These are phyloP conservation scores for Paraconiothyrium brasiliense DNA, from an alignment of 2,329 filamentous ascomycete species.

Conservation along the genomic window DNA sequence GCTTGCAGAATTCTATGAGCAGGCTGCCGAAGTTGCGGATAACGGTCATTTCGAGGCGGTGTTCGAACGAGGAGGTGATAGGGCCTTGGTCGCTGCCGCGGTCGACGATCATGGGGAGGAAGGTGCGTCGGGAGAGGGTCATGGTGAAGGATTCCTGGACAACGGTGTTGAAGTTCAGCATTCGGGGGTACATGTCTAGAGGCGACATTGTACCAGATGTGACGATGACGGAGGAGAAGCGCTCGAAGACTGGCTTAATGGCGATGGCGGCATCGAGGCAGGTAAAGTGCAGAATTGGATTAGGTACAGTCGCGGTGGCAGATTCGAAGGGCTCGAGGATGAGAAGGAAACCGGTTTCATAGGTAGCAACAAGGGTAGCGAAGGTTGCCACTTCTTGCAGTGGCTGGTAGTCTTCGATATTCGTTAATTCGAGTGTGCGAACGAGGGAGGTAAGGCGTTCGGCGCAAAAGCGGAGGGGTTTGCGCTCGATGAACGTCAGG, in stretches of 20 bases:
- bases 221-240: constrained; percentile 97
- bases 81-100: constrained; percentile 92
- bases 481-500: constrained; percentile 96
- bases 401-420: constrained; percentile 97
- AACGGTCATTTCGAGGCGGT: constrained; percentile 95
- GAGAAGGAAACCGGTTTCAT: constrained; percentile 93
- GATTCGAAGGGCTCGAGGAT: constrained; percentile 98
- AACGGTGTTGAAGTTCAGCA: constrained; percentile 92
- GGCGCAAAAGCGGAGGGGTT: constrained; percentile 92
- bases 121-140: constrained; percentile 93
- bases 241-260: constrained; percentile 96
- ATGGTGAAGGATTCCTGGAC: constrained; percentile 98
- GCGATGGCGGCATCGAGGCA: constrained; percentile 97
- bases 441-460: constrained; percentile 95
- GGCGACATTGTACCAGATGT: constrained; percentile 97
- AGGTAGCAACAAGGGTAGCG: constrained; percentile 93
- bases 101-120: constrained; percentile 97
- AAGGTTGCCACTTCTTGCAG: constrained; percentile 98
- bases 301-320: constrained; percentile 92
- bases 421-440: constrained; percentile 91
- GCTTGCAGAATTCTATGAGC: constrained; percentile 91
- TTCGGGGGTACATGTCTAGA: constrained; percentile 98
- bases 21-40: constrained; percentile 96
- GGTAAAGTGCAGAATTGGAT: constrained; percentile 95
- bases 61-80: constrained; percentile 92